Percentiles rank a stretch among this genome's conserved stretches.
Evolutionary conservation across 768 basidiomycete species (phyloP).

Genomic region (Hygrophorus russula): DNA sequence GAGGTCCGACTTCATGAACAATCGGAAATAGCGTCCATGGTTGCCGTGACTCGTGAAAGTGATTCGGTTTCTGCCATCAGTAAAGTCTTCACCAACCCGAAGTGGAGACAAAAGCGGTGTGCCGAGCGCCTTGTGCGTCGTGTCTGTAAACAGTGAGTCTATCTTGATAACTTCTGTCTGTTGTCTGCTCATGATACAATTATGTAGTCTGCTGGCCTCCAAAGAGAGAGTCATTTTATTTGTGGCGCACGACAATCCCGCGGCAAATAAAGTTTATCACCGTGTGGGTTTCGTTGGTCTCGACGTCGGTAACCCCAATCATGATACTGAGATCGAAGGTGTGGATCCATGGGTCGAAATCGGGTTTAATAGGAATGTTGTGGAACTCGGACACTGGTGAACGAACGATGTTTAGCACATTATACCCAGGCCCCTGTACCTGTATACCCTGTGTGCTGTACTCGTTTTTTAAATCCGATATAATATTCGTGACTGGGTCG

Average conservation of each 20-base stretch:
- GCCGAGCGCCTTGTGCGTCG: slow-evolving; percentile 35
- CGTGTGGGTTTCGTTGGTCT: slow-evolving; percentile 41
- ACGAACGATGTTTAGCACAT: too few species aligned
- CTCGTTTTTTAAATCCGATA: too few species aligned
- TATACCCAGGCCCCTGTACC: too few species aligned
- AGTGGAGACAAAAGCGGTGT: slow-evolving; percentile 30
- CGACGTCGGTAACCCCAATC: not conserved
- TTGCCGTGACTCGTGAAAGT: slow-evolving; percentile 36
- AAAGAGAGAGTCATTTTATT: slow-evolving; percentile 36
- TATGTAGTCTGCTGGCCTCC: slow-evolving; percentile 22
- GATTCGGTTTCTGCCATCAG: slow-evolving; percentile 35
- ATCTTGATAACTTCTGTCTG: not conserved
- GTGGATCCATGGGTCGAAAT: slow-evolving; percentile 40
- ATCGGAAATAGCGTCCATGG: slow-evolving; percentile 33
- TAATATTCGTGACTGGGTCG: not conserved
- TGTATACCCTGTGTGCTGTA: too few species aligned
- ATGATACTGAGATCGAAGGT: slow-evolving; percentile 13
- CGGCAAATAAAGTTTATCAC: slow-evolving; percentile 31
- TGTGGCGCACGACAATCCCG: slow-evolving; percentile 31
- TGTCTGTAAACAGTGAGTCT: slow-evolving; percentile 29
- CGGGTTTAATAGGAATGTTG: slow-evolving; percentile 28
- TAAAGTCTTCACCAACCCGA: slow-evolving; percentile 37
- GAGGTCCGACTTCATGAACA: slow-evolving; percentile 10
- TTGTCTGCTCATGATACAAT: not conserved
- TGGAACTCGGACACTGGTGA: slow-evolving; percentile 41